phyloP scores from a whole-genome alignment of 2,329 filamentous ascomycete species.

The Pseudomassariella vexata region DNA sequence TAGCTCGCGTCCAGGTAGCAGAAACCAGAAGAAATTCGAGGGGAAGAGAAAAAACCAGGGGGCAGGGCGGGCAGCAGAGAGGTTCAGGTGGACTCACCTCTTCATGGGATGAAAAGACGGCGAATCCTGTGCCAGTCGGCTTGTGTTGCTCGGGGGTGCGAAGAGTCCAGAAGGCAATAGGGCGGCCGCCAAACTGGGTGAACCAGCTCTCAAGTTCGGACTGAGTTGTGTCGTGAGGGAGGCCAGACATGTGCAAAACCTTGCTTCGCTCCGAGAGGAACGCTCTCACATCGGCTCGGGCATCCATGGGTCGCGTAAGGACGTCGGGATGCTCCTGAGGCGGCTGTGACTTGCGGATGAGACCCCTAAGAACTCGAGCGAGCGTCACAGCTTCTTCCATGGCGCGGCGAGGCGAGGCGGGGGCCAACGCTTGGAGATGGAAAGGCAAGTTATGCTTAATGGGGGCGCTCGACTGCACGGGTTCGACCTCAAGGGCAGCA shows the following conservation, averaged over 20 bases:
- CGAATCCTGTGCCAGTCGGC: slow-evolving; percentile 97
- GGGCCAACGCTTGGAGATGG: slow-evolving; percentile 91
- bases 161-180: slow-evolving; percentile 98
- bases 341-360: slow-evolving; percentile 95
- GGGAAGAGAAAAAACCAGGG: slow-evolving; percentile 1
- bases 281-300: slow-evolving; percentile 88
- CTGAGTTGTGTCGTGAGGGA: slow-evolving; percentile 97
- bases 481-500: slow-evolving; percentile 94
- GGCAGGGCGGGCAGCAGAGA: not conserved
- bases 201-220: slow-evolving; percentile 99
- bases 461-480: slow-evolving; percentile 92
- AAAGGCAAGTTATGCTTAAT: slow-evolving; percentile 99
- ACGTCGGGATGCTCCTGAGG: slow-evolving; percentile 92
- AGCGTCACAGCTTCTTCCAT: slow-evolving; percentile 98
- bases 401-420: slow-evolving; percentile 88
- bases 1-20: too few relatives aligned
- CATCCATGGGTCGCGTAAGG: slow-evolving; percentile 91
- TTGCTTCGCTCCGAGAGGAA: slow-evolving; percentile 97
- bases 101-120: slow-evolving; percentile 97
- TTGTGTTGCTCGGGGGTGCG: slow-evolving; percentile 98
- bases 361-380: slow-evolving; percentile 81
- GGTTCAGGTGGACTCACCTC: slow-evolving; percentile 69
- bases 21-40: too few relatives aligned
- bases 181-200: slow-evolving; percentile 94
- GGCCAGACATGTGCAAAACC: slow-evolving; percentile 93